Evolutionary conservation across 768 basidiomycete genomes (phyloP).

Genomic region (Leccinum obscurum): DNA sequence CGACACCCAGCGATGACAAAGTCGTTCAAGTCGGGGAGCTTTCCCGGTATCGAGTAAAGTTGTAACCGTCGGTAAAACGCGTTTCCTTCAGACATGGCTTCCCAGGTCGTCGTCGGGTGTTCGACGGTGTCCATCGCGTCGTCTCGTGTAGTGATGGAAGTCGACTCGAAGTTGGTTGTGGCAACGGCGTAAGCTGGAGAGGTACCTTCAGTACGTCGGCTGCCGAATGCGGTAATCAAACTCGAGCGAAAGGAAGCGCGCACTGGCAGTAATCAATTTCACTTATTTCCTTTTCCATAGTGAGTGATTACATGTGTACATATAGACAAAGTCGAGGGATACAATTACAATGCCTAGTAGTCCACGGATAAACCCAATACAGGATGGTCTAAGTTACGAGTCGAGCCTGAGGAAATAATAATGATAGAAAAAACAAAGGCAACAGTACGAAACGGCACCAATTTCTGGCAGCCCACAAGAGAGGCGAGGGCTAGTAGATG

Average conservation of each 20-base stretch:
- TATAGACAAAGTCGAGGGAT: not conserved
- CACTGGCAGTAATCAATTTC: too few species aligned
- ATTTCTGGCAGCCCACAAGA: not conserved
- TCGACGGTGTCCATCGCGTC: slow-evolving; percentile 28
- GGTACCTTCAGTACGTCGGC: not conserved
- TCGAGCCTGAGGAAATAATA: slow-evolving; percentile 1
- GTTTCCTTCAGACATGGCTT: too few species aligned
- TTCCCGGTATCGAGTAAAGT: too few species aligned
- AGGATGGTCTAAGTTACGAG: slow-evolving; percentile 5
- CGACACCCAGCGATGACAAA: too few species aligned
- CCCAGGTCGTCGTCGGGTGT: too few species aligned
- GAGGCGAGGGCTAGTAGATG: not conserved
- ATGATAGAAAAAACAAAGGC: not conserved
- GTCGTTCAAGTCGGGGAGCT: too few species aligned
- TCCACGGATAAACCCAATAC: not conserved
- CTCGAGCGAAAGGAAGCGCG: too few species aligned
- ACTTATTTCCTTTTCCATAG: too few species aligned
- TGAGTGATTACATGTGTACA: not conserved
- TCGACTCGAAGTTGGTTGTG: not conserved
- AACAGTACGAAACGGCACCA: not conserved
- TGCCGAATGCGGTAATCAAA: slow-evolving; percentile 6
- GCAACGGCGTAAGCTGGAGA: not conserved
- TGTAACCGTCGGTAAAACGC: too few species aligned
- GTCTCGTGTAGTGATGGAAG: not conserved
- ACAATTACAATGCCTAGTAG: slow-evolving; percentile 11